Conservation (phyloP, 2,329 filamentous ascomycete species). For the Colletotrichum lupini region DNA sequence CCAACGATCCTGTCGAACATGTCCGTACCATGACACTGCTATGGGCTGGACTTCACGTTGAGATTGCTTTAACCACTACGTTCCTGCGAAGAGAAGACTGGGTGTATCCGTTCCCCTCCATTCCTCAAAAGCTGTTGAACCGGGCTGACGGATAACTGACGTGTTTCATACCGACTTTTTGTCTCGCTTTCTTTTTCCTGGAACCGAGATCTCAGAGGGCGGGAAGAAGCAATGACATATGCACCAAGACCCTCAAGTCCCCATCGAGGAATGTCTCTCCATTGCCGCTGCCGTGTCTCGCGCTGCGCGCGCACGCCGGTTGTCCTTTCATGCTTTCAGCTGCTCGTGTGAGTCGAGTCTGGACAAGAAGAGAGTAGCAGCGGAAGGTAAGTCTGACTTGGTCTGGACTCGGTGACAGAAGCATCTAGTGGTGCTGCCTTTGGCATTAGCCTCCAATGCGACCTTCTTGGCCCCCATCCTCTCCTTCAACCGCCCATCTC, state of each 20-base stretch:
- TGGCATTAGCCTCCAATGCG: background rate
- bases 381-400: background rate
- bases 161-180: slow-evolving; percentile 20
- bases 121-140: slow-evolving; percentile 2
- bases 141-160: slow-evolving; percentile 21
- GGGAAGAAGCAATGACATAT: slow-evolving; percentile 27
- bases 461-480: background rate
- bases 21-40: no score
- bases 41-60: background rate
- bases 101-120: background rate
- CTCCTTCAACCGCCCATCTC: background rate
- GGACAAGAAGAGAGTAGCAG: background rate
- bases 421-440: background rate
- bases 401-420: background rate
- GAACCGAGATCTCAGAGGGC: background rate
- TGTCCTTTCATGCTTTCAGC: background rate
- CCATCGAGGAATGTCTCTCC: slow-evolving; percentile 29
- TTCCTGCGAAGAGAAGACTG: background rate
- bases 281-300: slow-evolving; percentile 29
- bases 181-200: slow-evolving; percentile 21
- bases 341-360: background rate
- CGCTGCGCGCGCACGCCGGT: background rate
- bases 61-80: no score
- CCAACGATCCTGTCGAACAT: background rate
- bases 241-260: slow-evolving; percentile 11